Evolutionary conservation across 345 rosid genomes (phyloP).

Genomic region (Eucalyptus sp.): DNA sequence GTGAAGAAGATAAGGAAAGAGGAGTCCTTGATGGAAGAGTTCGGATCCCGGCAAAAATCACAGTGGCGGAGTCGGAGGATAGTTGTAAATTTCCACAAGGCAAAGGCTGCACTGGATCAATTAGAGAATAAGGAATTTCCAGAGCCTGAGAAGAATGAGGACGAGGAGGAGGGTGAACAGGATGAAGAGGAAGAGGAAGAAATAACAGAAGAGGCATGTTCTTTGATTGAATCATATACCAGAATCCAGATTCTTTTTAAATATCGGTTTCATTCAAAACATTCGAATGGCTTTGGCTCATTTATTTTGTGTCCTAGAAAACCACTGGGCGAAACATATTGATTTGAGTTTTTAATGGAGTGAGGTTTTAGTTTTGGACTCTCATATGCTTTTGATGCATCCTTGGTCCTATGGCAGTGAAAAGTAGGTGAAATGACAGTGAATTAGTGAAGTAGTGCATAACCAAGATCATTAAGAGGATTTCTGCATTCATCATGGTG

Average conservation of each 20-base stretch:
- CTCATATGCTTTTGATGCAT: not conserved
- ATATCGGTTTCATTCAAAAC: not conserved
- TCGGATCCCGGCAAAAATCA: constrained; percentile 72
- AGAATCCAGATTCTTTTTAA: not conserved
- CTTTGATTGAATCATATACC: not conserved
- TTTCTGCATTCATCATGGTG: not conserved
- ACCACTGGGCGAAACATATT: not conserved
- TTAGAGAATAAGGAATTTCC: constrained; percentile 68
- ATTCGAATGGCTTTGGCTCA: not conserved
- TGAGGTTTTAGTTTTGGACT: not conserved
- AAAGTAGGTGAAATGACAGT: not conserved
- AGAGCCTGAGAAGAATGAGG: constrained; percentile 41
- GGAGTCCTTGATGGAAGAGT: constrained; percentile 61
- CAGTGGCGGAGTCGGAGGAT: constrained; percentile 71
- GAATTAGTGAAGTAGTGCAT: not conserved
- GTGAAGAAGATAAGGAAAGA: constrained; percentile 42
- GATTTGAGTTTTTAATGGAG: not conserved
- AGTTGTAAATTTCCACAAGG: constrained; percentile 57
- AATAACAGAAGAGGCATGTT: constrained; percentile 63
- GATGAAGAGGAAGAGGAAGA: constrained; percentile 59
- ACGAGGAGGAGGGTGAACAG: constrained; percentile 35
- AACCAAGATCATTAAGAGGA: not conserved
- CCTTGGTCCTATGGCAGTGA: not conserved
- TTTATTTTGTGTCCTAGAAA: not conserved
- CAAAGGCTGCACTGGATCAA: constrained; percentile 83